Percentiles rank a stretch among this genome's conserved stretches.
phyloP scores from a whole-genome alignment of 495 filamentous ascomycete genomes.

The Neurospora pannonica region DNA sequence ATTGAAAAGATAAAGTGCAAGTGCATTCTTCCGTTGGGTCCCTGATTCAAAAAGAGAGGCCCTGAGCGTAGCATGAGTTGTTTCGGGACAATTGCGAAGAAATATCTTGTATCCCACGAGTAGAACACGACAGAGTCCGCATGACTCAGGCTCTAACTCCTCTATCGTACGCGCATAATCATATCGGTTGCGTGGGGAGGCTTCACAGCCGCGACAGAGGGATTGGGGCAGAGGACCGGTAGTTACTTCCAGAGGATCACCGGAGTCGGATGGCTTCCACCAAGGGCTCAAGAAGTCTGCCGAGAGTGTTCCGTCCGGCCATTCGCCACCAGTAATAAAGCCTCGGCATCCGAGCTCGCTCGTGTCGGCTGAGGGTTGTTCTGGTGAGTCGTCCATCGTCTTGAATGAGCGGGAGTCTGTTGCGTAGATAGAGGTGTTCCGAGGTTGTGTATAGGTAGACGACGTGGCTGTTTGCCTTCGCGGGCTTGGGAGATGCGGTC shows the following conservation, averaged over 20 bases:
- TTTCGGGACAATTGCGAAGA: not conserved
- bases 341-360: not conserved
- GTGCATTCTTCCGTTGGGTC: not conserved
- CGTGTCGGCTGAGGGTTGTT: not conserved
- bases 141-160: not conserved
- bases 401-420: not conserved
- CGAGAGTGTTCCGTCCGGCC: not conserved
- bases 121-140: not conserved
- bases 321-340: not conserved
- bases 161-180: too few species aligned
- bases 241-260: not conserved
- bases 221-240: not conserved
- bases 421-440: not conserved
- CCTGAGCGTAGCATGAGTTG: rapidly evolving
- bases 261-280: not conserved
- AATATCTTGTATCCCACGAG: not conserved
- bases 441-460: not conserved
- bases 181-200: too few species aligned
- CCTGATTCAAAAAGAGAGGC: not conserved
- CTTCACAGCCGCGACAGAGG: not conserved
- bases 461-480: not conserved
- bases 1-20: too few species aligned
- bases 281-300: not conserved
- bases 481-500: not conserved
- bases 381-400: not conserved